Conservation (phyloP, 768 basidiomycete species). For the Tephrocybe rancida region DNA sequence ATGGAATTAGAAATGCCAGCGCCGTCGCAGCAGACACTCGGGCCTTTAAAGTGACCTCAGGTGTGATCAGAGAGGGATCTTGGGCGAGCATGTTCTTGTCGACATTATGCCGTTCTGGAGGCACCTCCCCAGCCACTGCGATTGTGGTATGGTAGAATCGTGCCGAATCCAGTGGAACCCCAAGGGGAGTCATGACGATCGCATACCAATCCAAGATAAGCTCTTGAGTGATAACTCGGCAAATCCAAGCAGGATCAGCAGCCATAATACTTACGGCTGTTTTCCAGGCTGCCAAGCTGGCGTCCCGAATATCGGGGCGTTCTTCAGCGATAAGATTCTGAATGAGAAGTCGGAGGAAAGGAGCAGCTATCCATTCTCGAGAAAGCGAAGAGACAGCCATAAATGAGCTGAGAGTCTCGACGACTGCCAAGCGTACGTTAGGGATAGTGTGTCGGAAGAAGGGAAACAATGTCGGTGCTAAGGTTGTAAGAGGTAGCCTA, state of each 20-base stretch:
- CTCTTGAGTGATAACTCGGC: conserved; percentile 56
- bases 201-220: conserved; percentile 83
- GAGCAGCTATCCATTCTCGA: conserved; percentile 76
- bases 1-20: conserved; percentile 66
- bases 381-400: conserved; percentile 76
- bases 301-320: conserved; percentile 76
- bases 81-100: conserved; percentile 95
- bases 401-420: conserved; percentile 86
- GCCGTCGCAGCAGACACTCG: conserved; percentile 79
- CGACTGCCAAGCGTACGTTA: conserved; percentile 90
- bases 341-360: conserved; percentile 83
- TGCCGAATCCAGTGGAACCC: conserved; percentile 69
- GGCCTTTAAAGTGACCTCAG: conserved; percentile 78
- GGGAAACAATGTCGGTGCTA: conserved; percentile 89
- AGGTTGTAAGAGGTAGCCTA: conserved; percentile 78
- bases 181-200: conserved; percentile 88
- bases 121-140: conserved; percentile 45
- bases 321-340: conserved; percentile 96
- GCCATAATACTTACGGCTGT: conserved; percentile 63
- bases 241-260: conserved; percentile 46
- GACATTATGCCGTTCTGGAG: conserved; percentile 82
- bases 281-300: conserved; percentile 75
- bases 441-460: conserved; percentile 98
- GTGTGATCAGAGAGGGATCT: conserved; percentile 80
- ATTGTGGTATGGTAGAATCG: conserved; percentile 68